Conservation (phyloP, 139 green algal genomes). For the Microglena sp. region DNA sequence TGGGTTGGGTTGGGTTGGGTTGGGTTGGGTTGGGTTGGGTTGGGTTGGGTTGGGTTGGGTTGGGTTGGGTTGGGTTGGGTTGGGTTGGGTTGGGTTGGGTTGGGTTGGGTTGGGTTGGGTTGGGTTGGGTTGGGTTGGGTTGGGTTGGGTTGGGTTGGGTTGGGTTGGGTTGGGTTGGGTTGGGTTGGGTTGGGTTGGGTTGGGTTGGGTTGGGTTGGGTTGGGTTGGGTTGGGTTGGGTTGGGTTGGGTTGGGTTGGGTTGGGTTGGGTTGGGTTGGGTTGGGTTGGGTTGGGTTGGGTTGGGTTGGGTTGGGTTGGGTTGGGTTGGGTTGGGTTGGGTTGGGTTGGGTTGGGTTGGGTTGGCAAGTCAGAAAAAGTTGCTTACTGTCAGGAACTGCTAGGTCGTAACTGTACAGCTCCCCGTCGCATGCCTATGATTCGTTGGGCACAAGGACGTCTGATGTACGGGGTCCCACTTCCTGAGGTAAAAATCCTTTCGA, state of each 20-base stretch:
- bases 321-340: not conserved
- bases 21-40: not conserved
- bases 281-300: not conserved
- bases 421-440: not conserved
- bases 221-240: not conserved
- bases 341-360: not conserved
- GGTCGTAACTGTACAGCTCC: not conserved
- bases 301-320: not conserved
- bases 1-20: not conserved
- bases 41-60: not conserved
- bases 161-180: not conserved
- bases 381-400: not conserved
- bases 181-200: not conserved
- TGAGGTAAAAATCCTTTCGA: too few relatives aligned
- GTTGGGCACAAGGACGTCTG: too few relatives aligned
- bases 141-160: not conserved
- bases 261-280: not conserved
- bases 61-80: not conserved
- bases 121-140: not conserved
- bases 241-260: not conserved
- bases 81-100: not conserved
- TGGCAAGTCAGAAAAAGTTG: not conserved
- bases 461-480: too few relatives aligned
- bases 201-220: not conserved
- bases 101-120: not conserved